Evolutionary conservation across 257 asterid species (phyloP).

Genomic region (Solanum arcanum): DNA sequence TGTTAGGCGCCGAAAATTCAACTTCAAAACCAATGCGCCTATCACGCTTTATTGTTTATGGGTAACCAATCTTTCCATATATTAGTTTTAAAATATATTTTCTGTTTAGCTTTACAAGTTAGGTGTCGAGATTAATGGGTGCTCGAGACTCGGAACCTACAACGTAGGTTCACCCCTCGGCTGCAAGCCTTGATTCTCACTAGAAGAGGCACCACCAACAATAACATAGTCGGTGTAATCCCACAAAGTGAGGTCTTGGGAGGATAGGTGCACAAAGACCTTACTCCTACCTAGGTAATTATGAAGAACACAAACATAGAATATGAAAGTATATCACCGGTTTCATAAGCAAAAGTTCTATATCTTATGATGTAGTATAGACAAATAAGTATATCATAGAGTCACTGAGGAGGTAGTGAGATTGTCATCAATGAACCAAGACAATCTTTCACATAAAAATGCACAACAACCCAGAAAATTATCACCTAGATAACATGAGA

Average conservation of each 20-base stretch:
- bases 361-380: neutral
- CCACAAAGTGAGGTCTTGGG: neutral
- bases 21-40: neutral
- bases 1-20: neutral
- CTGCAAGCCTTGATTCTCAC: neutral
- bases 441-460: neutral
- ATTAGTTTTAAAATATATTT: too few species aligned
- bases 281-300: neutral
- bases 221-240: neutral
- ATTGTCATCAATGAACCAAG: neutral
- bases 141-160: neutral
- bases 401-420: neutral
- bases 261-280: neutral
- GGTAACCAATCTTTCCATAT: neutral
- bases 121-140: neutral
- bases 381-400: neutral
- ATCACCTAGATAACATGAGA: neutral
- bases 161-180: neutral
- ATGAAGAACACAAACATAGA: neutral
- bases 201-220: neutral
- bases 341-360: neutral
- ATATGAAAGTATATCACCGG: neutral
- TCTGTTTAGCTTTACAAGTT: neutral
- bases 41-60: neutral
- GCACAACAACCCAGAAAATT: neutral